Conservation (phyloP, 495 filamentous ascomycete genomes). For the Aspergillus homomorphus region DNA sequence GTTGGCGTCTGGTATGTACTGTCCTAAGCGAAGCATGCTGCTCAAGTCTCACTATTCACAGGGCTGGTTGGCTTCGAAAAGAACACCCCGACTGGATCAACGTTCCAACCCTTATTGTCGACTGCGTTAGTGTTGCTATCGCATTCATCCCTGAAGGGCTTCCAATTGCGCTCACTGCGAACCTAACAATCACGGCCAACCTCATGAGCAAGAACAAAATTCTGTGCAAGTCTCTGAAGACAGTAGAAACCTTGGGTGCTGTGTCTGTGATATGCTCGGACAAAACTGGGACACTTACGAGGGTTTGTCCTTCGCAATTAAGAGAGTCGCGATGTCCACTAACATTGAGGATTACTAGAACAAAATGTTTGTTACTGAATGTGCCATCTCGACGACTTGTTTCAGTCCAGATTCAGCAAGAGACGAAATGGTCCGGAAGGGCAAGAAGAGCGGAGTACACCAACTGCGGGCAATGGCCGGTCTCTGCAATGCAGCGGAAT, state of each 20-base stretch:
- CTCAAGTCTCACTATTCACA: background rate
- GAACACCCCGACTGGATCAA: conserved; percentile 61
- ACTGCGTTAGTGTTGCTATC: conserved; percentile 60
- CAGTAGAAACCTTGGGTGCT: conserved; percentile 66
- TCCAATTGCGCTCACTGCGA: conserved; percentile 60
- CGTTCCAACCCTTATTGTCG: conserved; percentile 60
- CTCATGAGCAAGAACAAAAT: conserved; percentile 62
- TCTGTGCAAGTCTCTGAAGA: conserved; percentile 63
- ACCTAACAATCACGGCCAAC: conserved; percentile 54
- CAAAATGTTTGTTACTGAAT: conserved; percentile 60
- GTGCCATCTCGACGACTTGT: conserved; percentile 20
- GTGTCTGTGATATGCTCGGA: conserved; percentile 68
- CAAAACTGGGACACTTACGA: conserved; percentile 67
- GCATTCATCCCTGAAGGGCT: conserved; percentile 70
- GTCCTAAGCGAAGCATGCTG: conserved; percentile 7
- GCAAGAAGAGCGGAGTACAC: conserved; percentile 26
- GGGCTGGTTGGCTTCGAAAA: conserved; percentile 59
- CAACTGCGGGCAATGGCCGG: conserved; percentile 50
- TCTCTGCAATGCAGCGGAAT: conserved; percentile 67
- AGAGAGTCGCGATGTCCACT: background rate
- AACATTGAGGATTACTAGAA: conserved; percentile 34
- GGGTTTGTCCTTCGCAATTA: conserved; percentile 30
- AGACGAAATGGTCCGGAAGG: conserved; percentile 27
- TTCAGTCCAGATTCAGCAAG: conserved; percentile 37
- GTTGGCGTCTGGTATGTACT: conserved; percentile 54